Percentiles rank a stretch among this genome's conserved stretches.
phyloP scores from a whole-genome alignment of 495 filamentous ascomycete genomes.

The Acidomyces sp. region DNA sequence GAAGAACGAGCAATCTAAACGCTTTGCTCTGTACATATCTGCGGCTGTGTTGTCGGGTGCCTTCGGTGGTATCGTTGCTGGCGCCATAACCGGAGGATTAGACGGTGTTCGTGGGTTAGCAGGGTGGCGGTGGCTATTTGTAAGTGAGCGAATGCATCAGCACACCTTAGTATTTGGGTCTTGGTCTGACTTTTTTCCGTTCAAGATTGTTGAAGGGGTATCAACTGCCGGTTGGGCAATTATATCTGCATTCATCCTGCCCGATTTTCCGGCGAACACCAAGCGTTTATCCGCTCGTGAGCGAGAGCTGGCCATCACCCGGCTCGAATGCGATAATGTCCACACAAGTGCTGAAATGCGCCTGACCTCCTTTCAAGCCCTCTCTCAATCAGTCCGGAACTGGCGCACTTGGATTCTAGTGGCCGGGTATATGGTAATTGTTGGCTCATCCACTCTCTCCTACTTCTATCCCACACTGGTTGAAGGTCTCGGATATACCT shows the following conservation, averaged over 20 bases:
- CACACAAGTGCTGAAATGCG: not conserved
- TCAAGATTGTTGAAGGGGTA: conserved; percentile 29
- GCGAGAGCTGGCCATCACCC: conserved; percentile 25
- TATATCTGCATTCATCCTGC: conserved; percentile 42
- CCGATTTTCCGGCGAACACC: conserved; percentile 42
- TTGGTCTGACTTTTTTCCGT: conserved; percentile 16
- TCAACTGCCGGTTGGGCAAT: conserved; percentile 36
- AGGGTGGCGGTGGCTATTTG: conserved; percentile 34
- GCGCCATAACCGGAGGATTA: conserved; percentile 29
- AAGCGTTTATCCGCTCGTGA: conserved; percentile 25
- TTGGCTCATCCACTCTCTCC: conserved; percentile 33
- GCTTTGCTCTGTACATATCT: conserved; percentile 40
- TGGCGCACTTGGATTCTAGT: conserved; percentile 28
- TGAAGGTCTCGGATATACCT: conserved; percentile 34
- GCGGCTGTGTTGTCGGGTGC: conserved; percentile 39
- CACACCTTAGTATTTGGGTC: too few species aligned
- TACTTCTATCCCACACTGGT: conserved; percentile 44
- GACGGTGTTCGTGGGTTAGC: conserved; percentile 30
- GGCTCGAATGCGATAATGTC: conserved; percentile 24
- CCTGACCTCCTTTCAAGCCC: conserved; percentile 17
- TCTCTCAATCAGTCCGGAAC: conserved; percentile 24
- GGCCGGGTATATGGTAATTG: conserved; percentile 22
- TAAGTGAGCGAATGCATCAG: not conserved
- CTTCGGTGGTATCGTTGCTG: conserved; percentile 40
- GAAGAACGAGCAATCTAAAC: conserved; percentile 36